Base-by-base conservation (phyloP, 768 basidiomycete species). In the Leucocoprinus sp. region DNA sequence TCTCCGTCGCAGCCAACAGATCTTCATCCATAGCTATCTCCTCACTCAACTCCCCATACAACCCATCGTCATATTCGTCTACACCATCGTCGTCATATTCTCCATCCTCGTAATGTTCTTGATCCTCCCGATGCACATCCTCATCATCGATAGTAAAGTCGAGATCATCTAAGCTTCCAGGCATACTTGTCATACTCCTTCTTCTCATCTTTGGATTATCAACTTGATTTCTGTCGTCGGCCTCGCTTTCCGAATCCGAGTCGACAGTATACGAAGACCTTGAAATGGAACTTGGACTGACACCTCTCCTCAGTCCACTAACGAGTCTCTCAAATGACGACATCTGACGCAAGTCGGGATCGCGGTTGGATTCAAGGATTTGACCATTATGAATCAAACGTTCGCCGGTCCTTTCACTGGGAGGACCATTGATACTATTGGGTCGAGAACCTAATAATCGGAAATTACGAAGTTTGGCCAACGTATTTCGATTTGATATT, bases 151-250 rank as follows among this genome's bases (percentile, higher is more conserved):
- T 61, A 12, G 66, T 75, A 50, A 79, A 76, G 39, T 75, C 67
- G 55, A 72, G 68, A 50, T 82, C 64, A 36, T 57, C 52, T 49
- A 91, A 62, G 17, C 86, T 84, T 23, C 90, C 90, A 9, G 88
- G 90, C 84, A 93, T 91, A 57, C 88, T 91, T 34, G 78, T 77
- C 61, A 84, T 75, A 52, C 88, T 88, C 56, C 75, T 69, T 50
- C 74, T 69, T 51, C 83, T 67, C 42, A 59, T 52, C 49, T 61
- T 65, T 47, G 61, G 58, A 53, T 64, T 60, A 59, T 63, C 50
- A 40, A 39, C 66, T 17, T 70, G 71, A 2, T 64, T 68, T 1
- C 69, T 69, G 26, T 73, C 72, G 19, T 70, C 72, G n/a, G 8
- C 31, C 31, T 71, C 71, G 22, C 46, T 52, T 6, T 76, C 71